These are phyloP conservation scores for Phaffomyces antillensis DNA, from an alignment of 805 yeast species.

Conservation along the genomic window DNA sequence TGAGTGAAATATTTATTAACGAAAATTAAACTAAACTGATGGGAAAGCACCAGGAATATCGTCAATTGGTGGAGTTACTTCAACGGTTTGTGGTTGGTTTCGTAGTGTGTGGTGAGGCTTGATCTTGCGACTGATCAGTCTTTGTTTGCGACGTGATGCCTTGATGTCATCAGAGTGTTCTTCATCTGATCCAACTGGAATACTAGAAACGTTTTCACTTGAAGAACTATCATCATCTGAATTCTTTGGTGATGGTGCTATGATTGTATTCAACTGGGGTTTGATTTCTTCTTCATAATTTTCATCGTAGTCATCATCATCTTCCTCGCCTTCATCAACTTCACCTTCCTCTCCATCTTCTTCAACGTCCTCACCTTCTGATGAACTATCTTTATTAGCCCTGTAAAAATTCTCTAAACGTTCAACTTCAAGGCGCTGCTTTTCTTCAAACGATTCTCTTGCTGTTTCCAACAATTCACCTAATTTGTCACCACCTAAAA, in stretches of 20 bases:
- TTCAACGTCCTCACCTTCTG: slow-evolving; percentile 16
- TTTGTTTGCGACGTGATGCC: slow-evolving; percentile 20
- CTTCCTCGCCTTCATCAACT: slow-evolving; percentile 5
- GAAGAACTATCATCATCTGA: slow-evolving; percentile 12
- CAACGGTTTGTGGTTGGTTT: not conserved
- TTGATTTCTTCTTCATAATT: slow-evolving; percentile 6
- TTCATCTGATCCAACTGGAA: slow-evolving; percentile 20
- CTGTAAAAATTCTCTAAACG: slow-evolving; percentile 23
- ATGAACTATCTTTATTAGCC: slow-evolving; percentile 18
- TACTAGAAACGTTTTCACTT: slow-evolving; percentile 16
- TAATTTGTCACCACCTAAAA: slow-evolving; percentile 44
- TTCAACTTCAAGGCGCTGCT: slow-evolving; percentile 16
- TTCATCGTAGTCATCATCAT: not conserved
- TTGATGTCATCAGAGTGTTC: slow-evolving; percentile 12
- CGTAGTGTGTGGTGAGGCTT: not conserved
- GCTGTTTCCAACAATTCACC: slow-evolving; percentile 35
- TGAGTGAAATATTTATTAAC: not conserved
- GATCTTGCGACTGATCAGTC: slow-evolving; percentile 17
- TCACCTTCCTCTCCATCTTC: slow-evolving; percentile 10
- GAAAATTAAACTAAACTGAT: not conserved
- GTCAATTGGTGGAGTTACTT: not conserved
- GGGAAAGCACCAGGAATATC: slow-evolving; percentile 7
- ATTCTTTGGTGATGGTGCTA: slow-evolving; percentile 5
- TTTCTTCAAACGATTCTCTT: slow-evolving; percentile 26
- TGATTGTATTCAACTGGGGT: not conserved